Conservation (phyloP, 257 asterid genomes). For the Solanum clarkiae region DNA sequence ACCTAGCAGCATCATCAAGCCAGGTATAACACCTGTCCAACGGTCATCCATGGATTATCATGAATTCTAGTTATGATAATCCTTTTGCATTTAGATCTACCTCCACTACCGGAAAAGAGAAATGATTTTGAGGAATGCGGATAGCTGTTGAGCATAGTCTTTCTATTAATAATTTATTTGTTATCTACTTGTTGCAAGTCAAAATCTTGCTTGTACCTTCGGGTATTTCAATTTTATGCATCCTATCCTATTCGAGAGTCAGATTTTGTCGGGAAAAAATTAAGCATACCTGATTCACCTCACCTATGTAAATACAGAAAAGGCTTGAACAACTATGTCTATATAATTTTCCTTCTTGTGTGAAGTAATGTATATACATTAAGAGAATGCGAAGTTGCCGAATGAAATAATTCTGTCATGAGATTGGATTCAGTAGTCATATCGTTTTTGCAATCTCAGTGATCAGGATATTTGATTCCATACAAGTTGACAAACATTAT, state of each 20-base stretch:
- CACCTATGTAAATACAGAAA: not conserved
- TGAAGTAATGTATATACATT: not conserved
- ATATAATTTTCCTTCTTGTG: not conserved
- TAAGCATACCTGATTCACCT: not conserved
- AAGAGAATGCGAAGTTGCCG: not conserved
- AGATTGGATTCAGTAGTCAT: not conserved
- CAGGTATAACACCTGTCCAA: constrained; percentile 34
- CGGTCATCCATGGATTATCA: not conserved
- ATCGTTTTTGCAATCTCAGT: not conserved
- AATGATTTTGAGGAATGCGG: not conserved
- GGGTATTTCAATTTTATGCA: not conserved
- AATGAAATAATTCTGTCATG: not conserved
- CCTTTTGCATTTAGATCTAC: not conserved
- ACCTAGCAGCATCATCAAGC: constrained; percentile 89
- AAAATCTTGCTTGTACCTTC: not conserved
- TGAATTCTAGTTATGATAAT: not conserved
- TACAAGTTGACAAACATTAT: not conserved
- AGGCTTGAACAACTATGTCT: not conserved
- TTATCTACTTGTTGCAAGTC: not conserved
- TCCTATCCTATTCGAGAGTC: not conserved
- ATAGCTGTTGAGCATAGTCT: not conserved
- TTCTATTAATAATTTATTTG: not conserved
- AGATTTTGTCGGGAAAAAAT: not conserved
- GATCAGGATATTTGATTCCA: not conserved
- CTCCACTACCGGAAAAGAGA: not conserved